A percentile compares a stretch with the other conserved stretches of the same genome.
Evolutionary conservation across 495 filamentous ascomycete genomes (phyloP).

Genomic region (Cetradonia linearis): DNA sequence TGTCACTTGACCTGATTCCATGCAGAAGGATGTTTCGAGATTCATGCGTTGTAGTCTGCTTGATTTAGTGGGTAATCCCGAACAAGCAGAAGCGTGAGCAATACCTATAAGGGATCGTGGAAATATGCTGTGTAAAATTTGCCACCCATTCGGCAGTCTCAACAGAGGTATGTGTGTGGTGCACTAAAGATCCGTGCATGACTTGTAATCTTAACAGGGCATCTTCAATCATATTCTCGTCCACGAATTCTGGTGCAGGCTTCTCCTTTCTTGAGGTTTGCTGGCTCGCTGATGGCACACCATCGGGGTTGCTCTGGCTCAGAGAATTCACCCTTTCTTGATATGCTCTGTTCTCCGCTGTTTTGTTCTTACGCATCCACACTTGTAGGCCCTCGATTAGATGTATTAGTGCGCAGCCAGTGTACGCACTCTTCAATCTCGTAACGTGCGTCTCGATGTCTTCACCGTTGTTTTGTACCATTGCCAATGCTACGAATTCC

Average conservation of each 20-base stretch:
- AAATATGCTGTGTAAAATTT: conserved; percentile 72
- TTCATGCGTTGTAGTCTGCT: conserved; percentile 37
- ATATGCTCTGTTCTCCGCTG: conserved; percentile 56
- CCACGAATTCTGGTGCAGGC: conserved; percentile 31
- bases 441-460: conserved; percentile 52
- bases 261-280: conserved; percentile 24
- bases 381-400: conserved; percentile 61
- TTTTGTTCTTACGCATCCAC: conserved; percentile 63
- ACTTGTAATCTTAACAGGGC: conserved; percentile 66
- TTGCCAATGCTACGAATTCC: conserved; percentile 52
- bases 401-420: conserved; percentile 51
- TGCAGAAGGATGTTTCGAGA: conserved; percentile 61
- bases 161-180: conserved; percentile 51
- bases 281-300: conserved; percentile 11
- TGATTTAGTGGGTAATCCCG: neutral
- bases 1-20: conserved; percentile 73
- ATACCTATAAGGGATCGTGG: conserved; percentile 61
- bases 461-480: conserved; percentile 27
- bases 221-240: conserved; percentile 65
- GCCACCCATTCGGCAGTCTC: conserved; percentile 72
- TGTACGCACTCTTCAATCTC: conserved; percentile 45
- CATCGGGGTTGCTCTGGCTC: conserved; percentile 34
- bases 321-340: conserved; percentile 47
- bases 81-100: neutral
- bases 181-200: conserved; percentile 54